Base-by-base conservation (phyloP, 2,329 filamentous ascomycete genomes). In the Rutstroemia sp. region DNA sequence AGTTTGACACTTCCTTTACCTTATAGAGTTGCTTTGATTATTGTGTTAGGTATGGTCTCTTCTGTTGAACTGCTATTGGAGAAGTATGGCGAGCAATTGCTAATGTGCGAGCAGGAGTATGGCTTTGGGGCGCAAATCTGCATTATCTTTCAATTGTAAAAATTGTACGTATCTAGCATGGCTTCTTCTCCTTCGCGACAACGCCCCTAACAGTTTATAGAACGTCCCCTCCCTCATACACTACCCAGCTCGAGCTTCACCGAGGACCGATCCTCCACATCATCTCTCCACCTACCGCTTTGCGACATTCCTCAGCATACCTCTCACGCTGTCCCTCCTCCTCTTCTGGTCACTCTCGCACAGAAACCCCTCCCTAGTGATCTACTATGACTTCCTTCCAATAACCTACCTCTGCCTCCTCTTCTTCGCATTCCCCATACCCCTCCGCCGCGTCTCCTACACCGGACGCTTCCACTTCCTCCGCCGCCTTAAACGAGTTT, bases 111-210 rank as follows among this genome's bases (percentile, higher is more conserved):
- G 59, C 63, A 95, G 91, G 89, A 64, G 86, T 95, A 67, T 97
- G 92, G 92, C 91, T 89, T 70, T 99, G 92, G 91, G 91, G 87
- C 63, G 73, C 88, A 65, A 97, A 96, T 75, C 82, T 97, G 42
- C 91, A 96, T 70, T 92, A 89, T 73, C 84, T 97, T 58, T 79
- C 86, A 66, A 73, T 83, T 57, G 77, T 84, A 67, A 88, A 88
- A 69, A 95, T 99, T 75, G 82, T 84, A 34, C 3, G 30, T 5
- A 34, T 34, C 9, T 34, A 10, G 72, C 59, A 77, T 70, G 48
- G 40, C 27, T 44, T 44, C 56, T 56, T 48, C 42, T 21, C 50
- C 44, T 52, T n/a, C 46, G 47, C 53, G 45, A 47, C 51, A 16
- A 50, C 36, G 49, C 45, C 46, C 49, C 51, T 46, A 59, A 58